Percentiles rank a stretch among this genome's conserved stretches.
phyloP scores from a whole-genome alignment of 2,329 filamentous ascomycete species.

The Cordyceps pruinosa region DNA sequence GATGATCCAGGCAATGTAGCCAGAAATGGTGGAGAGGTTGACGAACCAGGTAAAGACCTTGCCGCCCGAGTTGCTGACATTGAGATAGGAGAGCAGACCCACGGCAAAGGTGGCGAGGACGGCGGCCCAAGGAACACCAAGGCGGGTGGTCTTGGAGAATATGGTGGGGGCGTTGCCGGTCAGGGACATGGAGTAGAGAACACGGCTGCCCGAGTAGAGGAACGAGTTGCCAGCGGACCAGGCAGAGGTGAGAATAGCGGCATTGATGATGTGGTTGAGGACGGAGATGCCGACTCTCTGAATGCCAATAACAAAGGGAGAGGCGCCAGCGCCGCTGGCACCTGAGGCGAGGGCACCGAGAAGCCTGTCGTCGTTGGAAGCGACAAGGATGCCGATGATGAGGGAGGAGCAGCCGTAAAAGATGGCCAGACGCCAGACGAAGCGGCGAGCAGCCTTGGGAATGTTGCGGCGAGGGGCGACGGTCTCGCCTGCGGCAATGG shows the following conservation, averaged over 20 bases:
- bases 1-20: slow-evolving; percentile 54
- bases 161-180: slow-evolving; percentile 58
- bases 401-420: slow-evolving; percentile 59
- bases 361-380: slow-evolving; percentile 58
- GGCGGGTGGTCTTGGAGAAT: slow-evolving; percentile 53
- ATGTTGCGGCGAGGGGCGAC: slow-evolving; percentile 58
- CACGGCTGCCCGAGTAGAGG: slow-evolving; percentile 61
- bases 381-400: slow-evolving; percentile 53
- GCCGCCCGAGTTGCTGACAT: slow-evolving; percentile 54
- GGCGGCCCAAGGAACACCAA: slow-evolving; percentile 52
- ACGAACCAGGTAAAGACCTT: slow-evolving; percentile 66
- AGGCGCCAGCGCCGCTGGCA: slow-evolving; percentile 41
- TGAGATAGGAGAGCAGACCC: slow-evolving; percentile 63
- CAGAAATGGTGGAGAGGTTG: slow-evolving; percentile 59
- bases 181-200: slow-evolving; percentile 61
- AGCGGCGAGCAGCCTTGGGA: slow-evolving; percentile 56
- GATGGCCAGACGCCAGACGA: slow-evolving; percentile 54
- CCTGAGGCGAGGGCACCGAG: slow-evolving; percentile 44
- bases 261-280: slow-evolving; percentile 62
- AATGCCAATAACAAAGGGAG: slow-evolving; percentile 62
- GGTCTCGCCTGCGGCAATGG: slow-evolving; percentile 59
- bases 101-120: slow-evolving; percentile 50
- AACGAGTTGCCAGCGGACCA: slow-evolving; percentile 56
- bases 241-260: slow-evolving; percentile 58
- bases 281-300: slow-evolving; percentile 55